These are phyloP conservation scores for Ogataea trehalophila DNA, from an alignment of 805 yeast species.

Conservation along the genomic window DNA sequence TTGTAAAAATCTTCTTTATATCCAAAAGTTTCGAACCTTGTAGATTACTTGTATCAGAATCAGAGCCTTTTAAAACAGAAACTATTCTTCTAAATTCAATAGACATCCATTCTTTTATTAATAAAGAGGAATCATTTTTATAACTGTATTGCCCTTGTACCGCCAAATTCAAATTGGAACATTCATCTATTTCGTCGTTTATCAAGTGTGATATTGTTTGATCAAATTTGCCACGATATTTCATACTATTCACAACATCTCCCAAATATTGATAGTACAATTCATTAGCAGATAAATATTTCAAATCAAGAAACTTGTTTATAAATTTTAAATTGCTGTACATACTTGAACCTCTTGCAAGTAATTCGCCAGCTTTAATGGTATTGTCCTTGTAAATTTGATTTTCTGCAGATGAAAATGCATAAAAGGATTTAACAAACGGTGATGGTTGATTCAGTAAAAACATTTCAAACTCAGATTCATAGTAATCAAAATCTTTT, in stretches of 20 bases:
- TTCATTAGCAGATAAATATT: conserved; percentile 11
- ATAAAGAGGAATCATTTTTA: not conserved
- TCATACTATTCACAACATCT: conserved; percentile 6
- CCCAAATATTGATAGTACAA: conserved; percentile 13
- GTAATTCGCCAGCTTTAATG: conserved; percentile 9
- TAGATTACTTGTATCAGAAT: conserved; percentile 14
- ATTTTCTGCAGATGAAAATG: conserved; percentile 20
- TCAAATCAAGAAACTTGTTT: conserved; percentile 14
- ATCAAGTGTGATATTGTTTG: conserved; percentile 5
- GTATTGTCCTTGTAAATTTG: conserved; percentile 15
- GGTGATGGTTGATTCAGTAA: conserved; percentile 28
- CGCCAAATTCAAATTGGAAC: not conserved
- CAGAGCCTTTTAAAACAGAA: conserved; percentile 9
- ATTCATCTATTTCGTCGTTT: too few species aligned
- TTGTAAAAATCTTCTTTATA: conserved; percentile 25
- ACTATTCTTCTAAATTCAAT: conserved; percentile 13
- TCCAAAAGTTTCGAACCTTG: conserved; percentile 17
- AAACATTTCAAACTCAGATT: conserved; percentile 43
- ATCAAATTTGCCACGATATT: conserved; percentile 11
- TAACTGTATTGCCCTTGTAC: not conserved
- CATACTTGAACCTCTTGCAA: conserved; percentile 5
- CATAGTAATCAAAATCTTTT: conserved; percentile 53
- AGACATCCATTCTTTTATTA: conserved; percentile 3
- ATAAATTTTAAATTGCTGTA: conserved; percentile 9
- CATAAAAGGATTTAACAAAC: conserved; percentile 16